Evolutionary conservation across 1,284 basidiomycete genomes (phyloP).

Genomic region (Neonothopanus nambi): DNA sequence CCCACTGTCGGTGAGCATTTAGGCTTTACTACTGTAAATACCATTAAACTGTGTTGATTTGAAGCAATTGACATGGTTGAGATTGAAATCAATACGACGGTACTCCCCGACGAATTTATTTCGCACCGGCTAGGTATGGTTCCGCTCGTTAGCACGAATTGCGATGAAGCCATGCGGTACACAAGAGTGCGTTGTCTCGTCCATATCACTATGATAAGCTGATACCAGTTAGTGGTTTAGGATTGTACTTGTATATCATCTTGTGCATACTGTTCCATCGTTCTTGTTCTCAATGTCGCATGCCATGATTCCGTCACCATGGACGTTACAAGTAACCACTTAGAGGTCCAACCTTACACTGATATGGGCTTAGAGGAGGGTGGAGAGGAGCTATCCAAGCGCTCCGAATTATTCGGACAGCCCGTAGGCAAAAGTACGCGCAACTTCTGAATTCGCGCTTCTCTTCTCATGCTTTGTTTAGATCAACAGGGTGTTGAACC

Average conservation of each 20-base stretch:
- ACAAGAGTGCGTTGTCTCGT: constrained; percentile 55
- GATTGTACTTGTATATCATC: constrained; percentile 83
- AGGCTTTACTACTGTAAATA: background rate
- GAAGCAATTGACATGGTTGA: constrained; percentile 97
- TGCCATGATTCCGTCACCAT: constrained; percentile 73
- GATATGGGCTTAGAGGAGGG: constrained; percentile 42
- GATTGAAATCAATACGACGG: constrained; percentile 89
- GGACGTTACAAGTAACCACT: constrained; percentile 80
- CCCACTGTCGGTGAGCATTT: constrained; percentile 85
- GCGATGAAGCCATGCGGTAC: constrained; percentile 83
- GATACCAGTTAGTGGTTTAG: constrained; percentile 40
- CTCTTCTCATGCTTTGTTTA: constrained; percentile 25
- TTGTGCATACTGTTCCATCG: constrained; percentile 82
- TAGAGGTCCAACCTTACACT: constrained; percentile 54
- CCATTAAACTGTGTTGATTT: constrained; percentile 5
- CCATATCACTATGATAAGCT: background rate
- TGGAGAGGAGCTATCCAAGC: constrained; percentile 73
- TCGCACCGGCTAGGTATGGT: constrained; percentile 96
- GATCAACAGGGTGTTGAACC: constrained; percentile 65
- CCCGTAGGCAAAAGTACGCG: constrained; percentile 82
- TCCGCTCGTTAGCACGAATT: constrained; percentile 84
- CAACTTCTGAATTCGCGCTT: constrained; percentile 10
- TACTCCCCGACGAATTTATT: constrained; percentile 96
- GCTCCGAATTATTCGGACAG: constrained; percentile 77
- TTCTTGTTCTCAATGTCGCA: constrained; percentile 68